Evolutionary conservation across 495 filamentous ascomycete genomes (phyloP), one percentile per base, ranked within the genome.

Genomic region (Wilcoxina mikolae): DNA sequence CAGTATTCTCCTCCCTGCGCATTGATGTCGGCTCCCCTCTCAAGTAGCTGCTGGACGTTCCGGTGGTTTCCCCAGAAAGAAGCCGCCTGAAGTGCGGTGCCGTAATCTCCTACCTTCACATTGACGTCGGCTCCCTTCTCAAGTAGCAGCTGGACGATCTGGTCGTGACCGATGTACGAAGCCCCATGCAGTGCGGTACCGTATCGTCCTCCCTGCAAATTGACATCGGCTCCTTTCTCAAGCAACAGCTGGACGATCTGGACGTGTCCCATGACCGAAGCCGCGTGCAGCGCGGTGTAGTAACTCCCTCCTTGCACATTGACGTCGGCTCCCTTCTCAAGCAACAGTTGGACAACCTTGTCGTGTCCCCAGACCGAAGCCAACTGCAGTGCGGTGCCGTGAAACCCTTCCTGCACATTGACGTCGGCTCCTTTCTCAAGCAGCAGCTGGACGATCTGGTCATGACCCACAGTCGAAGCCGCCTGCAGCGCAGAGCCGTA

Each of bases 121-220:
- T 51, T 56, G 26, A 51, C 28, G 7, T 56, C 46, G 20, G 54
- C 54, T 2, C 45, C 45, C 5, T 20, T 50, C 4, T 43, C 46
- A 5, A 56, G 23, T 22, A 56, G 45, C 12, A 51, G 46, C 35
- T 43, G 54, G 20, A 51, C 29, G 3, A 56, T 12, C 22, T 38
- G 27, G 11, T 38, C 31, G 35, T 43, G 0, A 18, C 54, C 46
- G 10, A 0, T 0, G n/a, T 11, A 3, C 23, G 45, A 39, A 10
- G 54, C 54, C 47, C 28, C 54, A 0, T 44, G 46, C 25, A 56
- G 54, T 27, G 45, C 46, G 24, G n/a, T 56, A 15, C 49, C 49
- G 46, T 50, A 39, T 23, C 23, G 22, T 10, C 49, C 29, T 4
- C 49, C 49, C 49, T 52, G 49, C 26, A 24, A 9, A 39, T 39